phyloP scores from a whole-genome alignment of 805 yeast species.

The Wickerhamomyces hampshirensis region DNA sequence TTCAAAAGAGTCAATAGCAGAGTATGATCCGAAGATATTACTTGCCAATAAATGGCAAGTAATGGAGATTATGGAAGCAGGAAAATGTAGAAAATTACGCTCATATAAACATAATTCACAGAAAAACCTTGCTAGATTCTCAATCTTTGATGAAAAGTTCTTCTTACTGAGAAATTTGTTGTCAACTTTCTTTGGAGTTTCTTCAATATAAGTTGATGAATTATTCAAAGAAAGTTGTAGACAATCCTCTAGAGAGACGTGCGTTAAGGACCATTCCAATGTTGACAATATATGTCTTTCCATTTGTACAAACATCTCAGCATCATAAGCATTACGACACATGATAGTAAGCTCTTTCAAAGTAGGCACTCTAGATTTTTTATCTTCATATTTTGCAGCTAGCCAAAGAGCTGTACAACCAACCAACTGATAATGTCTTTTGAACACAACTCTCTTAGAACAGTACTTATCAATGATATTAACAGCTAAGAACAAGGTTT shows the following conservation, averaged over 20 bases:
- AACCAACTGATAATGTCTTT: slow-evolving; percentile 78
- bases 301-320: slow-evolving; percentile 68
- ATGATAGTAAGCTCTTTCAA: slow-evolving; percentile 58
- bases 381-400: slow-evolving; percentile 72
- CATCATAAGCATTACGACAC: slow-evolving; percentile 62
- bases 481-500: slow-evolving; percentile 61
- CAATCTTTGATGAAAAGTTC: slow-evolving; percentile 9
- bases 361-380: slow-evolving; percentile 61
- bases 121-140: slow-evolving; percentile 40
- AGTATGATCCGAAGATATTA: slow-evolving; percentile 35
- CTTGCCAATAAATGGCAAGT: slow-evolving; percentile 49
- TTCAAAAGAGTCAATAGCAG: slow-evolving; percentile 20
- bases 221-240: slow-evolving; percentile 18
- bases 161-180: slow-evolving; percentile 14
- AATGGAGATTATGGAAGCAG: slow-evolving; percentile 42
- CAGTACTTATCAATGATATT: slow-evolving; percentile 80
- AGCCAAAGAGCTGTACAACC: slow-evolving; percentile 87
- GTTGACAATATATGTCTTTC: slow-evolving; percentile 71
- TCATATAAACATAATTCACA: slow-evolving; percentile 51
- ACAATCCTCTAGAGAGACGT: slow-evolving; percentile 26
- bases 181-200: slow-evolving; percentile 19
- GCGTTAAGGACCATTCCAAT: slow-evolving; percentile 53
- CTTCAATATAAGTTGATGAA: slow-evolving; percentile 9
- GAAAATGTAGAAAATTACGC: slow-evolving; percentile 40
- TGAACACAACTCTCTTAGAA: slow-evolving; percentile 70